Base-by-base conservation (phyloP, 345 rosid species). In the Eutrema japonicum region DNA sequence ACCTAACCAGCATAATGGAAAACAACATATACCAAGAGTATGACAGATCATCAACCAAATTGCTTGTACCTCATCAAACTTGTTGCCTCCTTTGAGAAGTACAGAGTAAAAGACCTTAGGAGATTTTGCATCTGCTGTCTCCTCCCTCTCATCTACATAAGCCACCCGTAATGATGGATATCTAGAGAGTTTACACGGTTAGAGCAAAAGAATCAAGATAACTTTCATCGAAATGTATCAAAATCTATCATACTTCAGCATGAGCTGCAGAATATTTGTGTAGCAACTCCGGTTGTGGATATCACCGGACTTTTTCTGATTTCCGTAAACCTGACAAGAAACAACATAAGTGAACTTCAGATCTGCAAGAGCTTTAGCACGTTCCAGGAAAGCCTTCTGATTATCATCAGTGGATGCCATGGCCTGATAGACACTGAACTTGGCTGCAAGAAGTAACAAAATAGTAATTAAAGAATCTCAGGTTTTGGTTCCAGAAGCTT, bases 281-380 rank as follows among this genome's bases (percentile, higher is more conserved):
- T 91, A 92, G 83, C 89, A 83, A 71, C 90, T 83, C n/a, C 96
- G 77, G 4, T 88, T 93, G 46, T 45, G 82, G 32, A 5, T 0
- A 75, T 92, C 91, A 57, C 77, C 40, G 4, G 96, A 84, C 79
- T 87, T 86, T 78, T 92, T 95, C 77, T 88, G 97, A 80, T 73
- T 73, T 27, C 97, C 99, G 66, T 88, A 88, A 33, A 92, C 37
- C 70, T 95, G 99, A 83, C 99, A 95, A 51, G 99, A 95, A 76
- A 95, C 99, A 72, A 95, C 97, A 76, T 92, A 95, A 55, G 96
- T 92, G 84, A 92, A 92, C 89, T 95, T 95, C 81, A 95, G 45
- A 82, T 90, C 85, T 10, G 89, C 96, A 46, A 89, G 82, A 76
- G 98, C 97, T 68, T 81, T 83, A 5, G 87, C 88, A 50, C 40